These are phyloP conservation scores for Elasticomyces elasticus DNA, from an alignment of 495 filamentous ascomycete genomes.

Conservation along the genomic window DNA sequence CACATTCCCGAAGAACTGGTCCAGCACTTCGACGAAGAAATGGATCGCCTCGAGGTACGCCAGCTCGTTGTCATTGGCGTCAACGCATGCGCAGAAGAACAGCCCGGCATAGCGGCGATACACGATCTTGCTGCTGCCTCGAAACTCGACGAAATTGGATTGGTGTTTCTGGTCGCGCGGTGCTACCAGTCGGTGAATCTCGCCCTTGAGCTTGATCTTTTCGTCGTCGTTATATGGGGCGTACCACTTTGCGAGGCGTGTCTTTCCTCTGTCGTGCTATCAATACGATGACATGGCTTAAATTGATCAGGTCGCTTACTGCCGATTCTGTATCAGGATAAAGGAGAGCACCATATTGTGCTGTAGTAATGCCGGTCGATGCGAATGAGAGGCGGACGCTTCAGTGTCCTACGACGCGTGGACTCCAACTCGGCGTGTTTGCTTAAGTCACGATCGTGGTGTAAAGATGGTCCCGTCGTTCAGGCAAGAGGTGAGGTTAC, in stretches of 20 bases:
- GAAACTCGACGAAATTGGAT: slow-evolving; percentile 96
- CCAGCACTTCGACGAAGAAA: slow-evolving; percentile 97
- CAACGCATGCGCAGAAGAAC: slow-evolving; percentile 98
- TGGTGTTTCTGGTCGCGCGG: slow-evolving; percentile 98
- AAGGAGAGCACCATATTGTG: slow-evolving; percentile 74
- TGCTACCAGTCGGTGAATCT: slow-evolving; percentile 92
- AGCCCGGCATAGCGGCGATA: slow-evolving; percentile 94
- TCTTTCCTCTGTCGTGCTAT: slow-evolving; percentile 77
- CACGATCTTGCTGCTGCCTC: slow-evolving; percentile 75
- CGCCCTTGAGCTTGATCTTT: slow-evolving; percentile 80
- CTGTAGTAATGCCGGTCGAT: too few relatives aligned
- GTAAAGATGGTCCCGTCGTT: too few relatives aligned
- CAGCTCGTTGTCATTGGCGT: slow-evolving; percentile 97
- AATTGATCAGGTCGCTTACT: slow-evolving; percentile 54
- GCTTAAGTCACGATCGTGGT: too few relatives aligned
- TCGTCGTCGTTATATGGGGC: slow-evolving; percentile 95
- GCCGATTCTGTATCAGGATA: slow-evolving; percentile 92
- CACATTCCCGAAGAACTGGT: slow-evolving; percentile 93
- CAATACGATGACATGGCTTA: too few relatives aligned
- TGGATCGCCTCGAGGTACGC: slow-evolving; percentile 97
- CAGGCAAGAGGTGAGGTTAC: too few relatives aligned
- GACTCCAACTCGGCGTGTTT: too few relatives aligned
- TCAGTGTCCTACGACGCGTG: too few relatives aligned
- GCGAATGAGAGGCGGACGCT: too few relatives aligned
- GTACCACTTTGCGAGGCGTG: slow-evolving; percentile 97